Conservation (phyloP, 2,329 filamentous ascomycete species). For the Cladosporium sp. region DNA sequence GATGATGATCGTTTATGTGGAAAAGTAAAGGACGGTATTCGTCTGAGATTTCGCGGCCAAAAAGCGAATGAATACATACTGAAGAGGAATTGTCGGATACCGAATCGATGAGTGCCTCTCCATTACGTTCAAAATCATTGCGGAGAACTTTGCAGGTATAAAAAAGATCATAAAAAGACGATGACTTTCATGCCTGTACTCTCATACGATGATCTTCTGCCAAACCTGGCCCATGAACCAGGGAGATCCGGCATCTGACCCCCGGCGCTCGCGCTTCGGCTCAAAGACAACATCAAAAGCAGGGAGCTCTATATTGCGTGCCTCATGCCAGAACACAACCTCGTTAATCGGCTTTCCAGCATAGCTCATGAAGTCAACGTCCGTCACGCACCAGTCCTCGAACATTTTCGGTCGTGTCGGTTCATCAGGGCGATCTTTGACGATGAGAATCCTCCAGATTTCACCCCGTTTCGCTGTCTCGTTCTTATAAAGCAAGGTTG, state of each 20-base stretch:
- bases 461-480: slow-evolving; percentile 21
- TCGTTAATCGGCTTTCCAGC: slow-evolving; percentile 25
- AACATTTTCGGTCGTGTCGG: not conserved
- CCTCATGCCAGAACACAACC: slow-evolving; percentile 24
- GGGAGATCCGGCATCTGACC: too few species aligned
- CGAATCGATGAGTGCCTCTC: too few species aligned
- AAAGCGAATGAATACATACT: too few species aligned
- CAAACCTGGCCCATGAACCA: too few species aligned
- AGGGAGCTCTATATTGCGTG: slow-evolving; percentile 20
- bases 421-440: slow-evolving; percentile 14
- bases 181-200: too few species aligned
- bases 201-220: too few species aligned
- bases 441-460: slow-evolving; percentile 22
- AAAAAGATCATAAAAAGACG: too few species aligned
- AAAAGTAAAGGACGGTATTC: not conserved
- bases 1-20: not conserved
- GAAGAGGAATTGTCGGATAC: too few species aligned
- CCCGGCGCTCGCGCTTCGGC: not conserved
- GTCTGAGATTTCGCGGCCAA: not conserved
- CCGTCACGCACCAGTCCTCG: slow-evolving; percentile 20
- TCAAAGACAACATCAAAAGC: slow-evolving; percentile 23
- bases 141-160: too few species aligned
- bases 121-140: too few species aligned
- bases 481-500: slow-evolving; percentile 24
- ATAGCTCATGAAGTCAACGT: slow-evolving; percentile 22